Percentiles rank a stretch among this genome's conserved stretches.
Evolutionary conservation across 352 stramenopile species (phyloP).

Genomic region (Phytopythium ostracodes): DNA sequence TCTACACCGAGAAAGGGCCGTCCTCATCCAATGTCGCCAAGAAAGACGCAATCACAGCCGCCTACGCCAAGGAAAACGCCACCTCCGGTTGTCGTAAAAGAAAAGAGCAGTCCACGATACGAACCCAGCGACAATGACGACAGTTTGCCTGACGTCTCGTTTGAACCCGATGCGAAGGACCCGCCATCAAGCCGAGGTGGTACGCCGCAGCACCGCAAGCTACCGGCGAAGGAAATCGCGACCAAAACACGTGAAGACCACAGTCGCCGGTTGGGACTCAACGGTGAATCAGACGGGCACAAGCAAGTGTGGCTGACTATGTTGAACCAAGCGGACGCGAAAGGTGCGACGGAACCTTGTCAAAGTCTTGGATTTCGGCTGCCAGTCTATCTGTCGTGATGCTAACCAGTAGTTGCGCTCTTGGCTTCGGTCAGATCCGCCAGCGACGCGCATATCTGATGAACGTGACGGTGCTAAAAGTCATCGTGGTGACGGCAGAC

Average conservation of each 20-base stretch:
- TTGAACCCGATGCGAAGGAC: neutral
- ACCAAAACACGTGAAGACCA: neutral
- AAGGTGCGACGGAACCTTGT: neutral
- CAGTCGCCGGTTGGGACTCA: neutral
- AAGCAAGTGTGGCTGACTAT: slow-evolving; percentile 4
- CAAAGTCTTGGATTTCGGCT: neutral
- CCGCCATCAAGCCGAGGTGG: neutral
- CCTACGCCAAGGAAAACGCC: neutral
- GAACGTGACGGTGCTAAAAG: neutral
- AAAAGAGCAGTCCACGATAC: neutral
- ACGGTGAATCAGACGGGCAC: neutral
- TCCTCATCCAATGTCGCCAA: neutral
- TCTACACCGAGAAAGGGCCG: neutral
- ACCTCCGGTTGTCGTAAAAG: neutral
- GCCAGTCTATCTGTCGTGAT: neutral
- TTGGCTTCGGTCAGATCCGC: neutral
- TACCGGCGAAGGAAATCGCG: slow-evolving; percentile 5
- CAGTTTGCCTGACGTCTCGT: neutral
- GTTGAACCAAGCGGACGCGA: neutral
- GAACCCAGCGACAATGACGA: neutral
- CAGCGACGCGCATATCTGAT: neutral
- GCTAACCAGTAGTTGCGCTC: neutral
- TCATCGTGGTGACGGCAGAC: neutral
- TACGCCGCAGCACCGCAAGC: neutral
- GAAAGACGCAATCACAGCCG: neutral